Evolutionary conservation across 805 yeast genomes (phyloP), one percentile per base, ranked within the genome.

Genomic region (Saccharomycopsis olivae): DNA sequence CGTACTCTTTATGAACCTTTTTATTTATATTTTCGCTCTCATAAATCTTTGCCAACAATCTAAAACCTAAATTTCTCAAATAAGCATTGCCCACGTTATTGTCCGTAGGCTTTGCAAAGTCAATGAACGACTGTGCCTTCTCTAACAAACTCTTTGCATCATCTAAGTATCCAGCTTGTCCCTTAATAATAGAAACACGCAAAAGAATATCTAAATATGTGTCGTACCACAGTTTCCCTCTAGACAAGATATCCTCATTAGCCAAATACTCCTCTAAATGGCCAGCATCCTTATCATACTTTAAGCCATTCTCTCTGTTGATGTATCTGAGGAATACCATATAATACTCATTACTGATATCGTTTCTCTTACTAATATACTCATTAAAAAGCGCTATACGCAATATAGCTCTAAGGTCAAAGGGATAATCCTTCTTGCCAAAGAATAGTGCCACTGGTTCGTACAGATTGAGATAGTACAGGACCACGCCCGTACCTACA

Each of bases 341-440:
- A 35, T 65, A 58, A 15, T 56, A 53, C 14, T 49, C 45, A 47
- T 64, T 59, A 1, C 70, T 70, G 13, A 44, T 45, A 4, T 44
- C 40, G 8, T 54, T 57, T 33, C 63, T 54, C 24, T 56, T 51
- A 15, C 51, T 53, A 4, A 62, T 51, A 33, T 57, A 54, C 39
- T 66, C 71, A 34, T 61, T 56, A 29, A 60, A 64, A 4, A 66
- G 49, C 18, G 68, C 69, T 5, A 57, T n/a, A n/a, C 47, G 40
- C 62, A 58, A 14, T 34, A 28, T 8, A 44, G 30, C n/a, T n/a
- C n/a, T n/a, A n/a, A n/a, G n/a, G 16, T 39, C 49, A 42, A 21
- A 36, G 46, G 20, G 23, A 23, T 31, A 21, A n/a, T 18, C 17
- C 5, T 21, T 29, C 4, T 17, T 21, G 4, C 25, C 24, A 16